Conservation (phyloP, 2,329 filamentous ascomycete genomes). For the Cercospora brassicicola region DNA sequence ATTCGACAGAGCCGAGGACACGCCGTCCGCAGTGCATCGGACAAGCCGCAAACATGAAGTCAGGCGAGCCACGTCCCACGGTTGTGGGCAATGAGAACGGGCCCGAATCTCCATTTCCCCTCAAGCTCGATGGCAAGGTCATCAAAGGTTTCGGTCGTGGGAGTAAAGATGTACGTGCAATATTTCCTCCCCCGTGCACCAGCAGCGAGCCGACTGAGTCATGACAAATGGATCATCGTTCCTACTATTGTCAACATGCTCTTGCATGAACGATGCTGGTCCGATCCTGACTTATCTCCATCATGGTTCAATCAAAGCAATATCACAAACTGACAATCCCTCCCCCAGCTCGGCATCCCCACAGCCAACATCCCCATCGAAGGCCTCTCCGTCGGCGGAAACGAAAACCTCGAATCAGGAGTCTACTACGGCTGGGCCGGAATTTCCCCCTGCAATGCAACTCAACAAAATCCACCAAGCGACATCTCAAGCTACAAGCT, state of each 20-base stretch:
- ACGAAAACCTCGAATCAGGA: slow-evolving; percentile 66
- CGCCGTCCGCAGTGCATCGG: background rate
- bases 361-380: slow-evolving; percentile 81
- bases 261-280: background rate
- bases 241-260: background rate
- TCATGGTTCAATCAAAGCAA: background rate
- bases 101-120: slow-evolving; percentile 75
- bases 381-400: slow-evolving; percentile 68
- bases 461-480: slow-evolving; percentile 27
- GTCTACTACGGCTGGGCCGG: slow-evolving; percentile 94
- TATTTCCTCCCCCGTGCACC: background rate
- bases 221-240: background rate
- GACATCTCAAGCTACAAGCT: slow-evolving; percentile 30
- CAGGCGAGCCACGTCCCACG: slow-evolving; percentile 60
- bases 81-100: slow-evolving; percentile 73
- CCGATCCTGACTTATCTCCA: background rate
- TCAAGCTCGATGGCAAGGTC: slow-evolving; percentile 80
- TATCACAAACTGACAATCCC: background rate
- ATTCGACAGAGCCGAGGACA: background rate
- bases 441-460: slow-evolving; percentile 48
- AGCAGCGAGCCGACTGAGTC: background rate
- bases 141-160: slow-evolving; percentile 92
- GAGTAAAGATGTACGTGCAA: slow-evolving; percentile 71
- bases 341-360: slow-evolving; percentile 78
- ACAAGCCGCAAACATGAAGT: slow-evolving; percentile 33